phyloP scores from a whole-genome alignment of 2,329 filamentous ascomycete species.

The Malbranchea cinnamomea region DNA sequence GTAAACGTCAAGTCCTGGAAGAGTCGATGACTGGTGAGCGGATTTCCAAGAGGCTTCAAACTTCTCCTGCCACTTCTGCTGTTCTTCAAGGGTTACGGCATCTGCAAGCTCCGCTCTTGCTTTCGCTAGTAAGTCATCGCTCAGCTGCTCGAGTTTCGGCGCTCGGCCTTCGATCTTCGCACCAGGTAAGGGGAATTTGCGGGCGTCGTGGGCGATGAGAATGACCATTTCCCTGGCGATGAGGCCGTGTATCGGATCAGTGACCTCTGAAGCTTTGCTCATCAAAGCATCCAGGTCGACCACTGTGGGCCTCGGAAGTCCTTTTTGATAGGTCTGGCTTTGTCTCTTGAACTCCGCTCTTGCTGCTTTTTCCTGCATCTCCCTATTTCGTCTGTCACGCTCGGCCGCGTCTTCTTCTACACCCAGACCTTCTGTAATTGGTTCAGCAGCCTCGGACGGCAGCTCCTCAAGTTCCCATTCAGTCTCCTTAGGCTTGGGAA shows the following conservation, averaged over 20 bases:
- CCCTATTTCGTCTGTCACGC: conserved; percentile 54
- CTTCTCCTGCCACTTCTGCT: conserved; percentile 35
- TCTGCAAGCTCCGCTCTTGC: conserved; percentile 64
- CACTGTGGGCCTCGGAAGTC: conserved; percentile 58
- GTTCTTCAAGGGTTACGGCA: conserved; percentile 40
- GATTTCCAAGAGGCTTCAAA: conserved; percentile 39
- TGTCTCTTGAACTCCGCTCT: conserved; percentile 61
- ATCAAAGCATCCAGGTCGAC: conserved; percentile 59
- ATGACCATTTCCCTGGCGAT: conserved; percentile 65
- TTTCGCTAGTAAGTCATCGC: conserved; percentile 56
- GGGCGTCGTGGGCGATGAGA: conserved; percentile 69
- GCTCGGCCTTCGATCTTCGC: conserved; percentile 48
- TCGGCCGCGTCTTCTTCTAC: conserved; percentile 57
- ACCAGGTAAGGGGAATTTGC: conserved; percentile 56
- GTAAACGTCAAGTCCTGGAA: conserved; percentile 72
- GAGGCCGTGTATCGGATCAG: conserved; percentile 50
- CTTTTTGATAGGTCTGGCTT: conserved; percentile 80
- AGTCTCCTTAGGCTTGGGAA: conserved; percentile 83
- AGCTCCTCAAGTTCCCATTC: conserved; percentile 83
- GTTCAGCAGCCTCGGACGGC: conserved; percentile 64
- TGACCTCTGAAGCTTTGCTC: conserved; percentile 43
- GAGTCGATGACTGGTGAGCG: conserved; percentile 29
- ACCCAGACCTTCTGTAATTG: conserved; percentile 33
- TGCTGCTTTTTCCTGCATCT: conserved; percentile 47
- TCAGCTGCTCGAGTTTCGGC: conserved; percentile 46